Percentiles rank a stretch among this genome's conserved stretches.
Evolutionary conservation across 257 asterid genomes (phyloP).

Genomic region (Scutellaria minor): DNA sequence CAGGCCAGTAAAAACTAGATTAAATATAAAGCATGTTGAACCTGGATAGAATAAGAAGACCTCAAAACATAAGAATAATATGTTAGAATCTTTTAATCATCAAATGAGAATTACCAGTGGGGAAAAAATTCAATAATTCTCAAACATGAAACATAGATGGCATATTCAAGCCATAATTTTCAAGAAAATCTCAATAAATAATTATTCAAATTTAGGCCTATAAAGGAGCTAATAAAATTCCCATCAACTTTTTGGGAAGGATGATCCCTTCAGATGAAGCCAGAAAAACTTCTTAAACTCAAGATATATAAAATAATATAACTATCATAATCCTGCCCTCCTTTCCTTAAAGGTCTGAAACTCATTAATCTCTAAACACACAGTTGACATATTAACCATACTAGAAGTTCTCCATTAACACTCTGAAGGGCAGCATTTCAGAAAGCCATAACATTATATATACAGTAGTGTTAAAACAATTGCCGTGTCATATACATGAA

Average conservation of each 20-base stretch:
- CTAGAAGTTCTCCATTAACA: no score
- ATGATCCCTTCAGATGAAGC: no score
- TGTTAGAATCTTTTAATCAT: background rate
- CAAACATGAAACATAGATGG: background rate
- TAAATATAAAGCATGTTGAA: slow-evolving; percentile 2
- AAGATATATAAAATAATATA: no score
- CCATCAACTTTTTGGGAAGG: no score
- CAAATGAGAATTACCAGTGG: background rate
- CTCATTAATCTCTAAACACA: no score
- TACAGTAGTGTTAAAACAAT: background rate
- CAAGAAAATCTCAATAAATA: slow-evolving; percentile 12
- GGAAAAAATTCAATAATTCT: no score
- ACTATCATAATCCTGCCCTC: no score
- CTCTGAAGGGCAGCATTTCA: background rate
- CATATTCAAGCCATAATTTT: slow-evolving; percentile 31
- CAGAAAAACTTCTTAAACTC: no score
- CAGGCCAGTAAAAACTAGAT: slow-evolving; percentile 21
- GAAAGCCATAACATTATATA: background rate
- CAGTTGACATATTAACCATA: no score
- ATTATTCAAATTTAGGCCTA: background rate
- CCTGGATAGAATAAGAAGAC: slow-evolving; percentile 6
- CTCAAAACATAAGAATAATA: background rate
- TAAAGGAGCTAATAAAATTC: no score
- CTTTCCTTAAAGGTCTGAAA: no score
- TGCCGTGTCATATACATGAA: background rate